Conservation (phyloP, 2,329 filamentous ascomycete species). For the Xylariaceae sp. region DNA sequence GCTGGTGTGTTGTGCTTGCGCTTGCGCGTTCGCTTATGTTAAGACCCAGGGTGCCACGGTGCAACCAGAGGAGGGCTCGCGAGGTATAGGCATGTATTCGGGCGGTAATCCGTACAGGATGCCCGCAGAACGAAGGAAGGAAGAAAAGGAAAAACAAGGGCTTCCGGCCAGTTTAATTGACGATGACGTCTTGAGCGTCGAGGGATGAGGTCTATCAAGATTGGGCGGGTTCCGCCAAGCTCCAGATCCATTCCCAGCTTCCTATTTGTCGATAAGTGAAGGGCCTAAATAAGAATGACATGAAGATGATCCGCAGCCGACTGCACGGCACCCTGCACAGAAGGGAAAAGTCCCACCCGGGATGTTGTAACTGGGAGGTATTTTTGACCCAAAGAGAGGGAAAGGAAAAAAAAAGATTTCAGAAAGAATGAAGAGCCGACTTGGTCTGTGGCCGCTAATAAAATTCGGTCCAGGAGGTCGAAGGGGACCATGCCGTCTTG, state of each 20-base stretch:
- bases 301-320: conserved; percentile 5
- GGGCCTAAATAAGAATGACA: conserved; percentile 2
- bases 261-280: conserved; percentile 5
- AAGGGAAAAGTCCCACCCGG: too few species aligned
- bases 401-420: too few species aligned
- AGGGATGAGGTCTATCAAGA: conserved; percentile 8
- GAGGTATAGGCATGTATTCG: too few species aligned
- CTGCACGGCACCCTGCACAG: background rate
- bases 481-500: background rate
- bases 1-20: background rate
- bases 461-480: background rate
- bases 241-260: background rate
- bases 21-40: background rate
- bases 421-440: background rate
- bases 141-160: too few species aligned
- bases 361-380: too few species aligned
- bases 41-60: background rate
- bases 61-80: too few species aligned
- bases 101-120: too few species aligned
- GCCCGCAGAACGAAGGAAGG: too few species aligned
- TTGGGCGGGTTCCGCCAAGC: conserved; percentile 6
- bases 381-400: too few species aligned
- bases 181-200: conserved; percentile 15
- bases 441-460: background rate
- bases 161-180: background rate